Evolutionary conservation across 768 basidiomycete species (phyloP).

Genomic region (Boletus bicolor): DNA sequence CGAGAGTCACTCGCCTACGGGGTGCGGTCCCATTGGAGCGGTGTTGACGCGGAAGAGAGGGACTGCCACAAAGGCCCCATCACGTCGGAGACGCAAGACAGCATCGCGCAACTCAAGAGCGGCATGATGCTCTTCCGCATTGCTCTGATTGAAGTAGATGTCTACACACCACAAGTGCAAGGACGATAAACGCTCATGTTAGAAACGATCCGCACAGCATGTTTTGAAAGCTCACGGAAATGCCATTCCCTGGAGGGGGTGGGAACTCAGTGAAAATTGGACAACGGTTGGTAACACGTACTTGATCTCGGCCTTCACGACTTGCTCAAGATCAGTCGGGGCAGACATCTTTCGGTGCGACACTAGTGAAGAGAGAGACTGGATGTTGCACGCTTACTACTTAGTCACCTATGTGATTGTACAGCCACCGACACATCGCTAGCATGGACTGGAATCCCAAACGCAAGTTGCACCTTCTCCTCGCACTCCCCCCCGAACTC

Average conservation of each 20-base stretch:
- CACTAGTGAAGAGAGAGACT: too few species aligned
- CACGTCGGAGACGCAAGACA: conserved; percentile 63
- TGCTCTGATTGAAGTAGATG: conserved; percentile 76
- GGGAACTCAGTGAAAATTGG: not conserved
- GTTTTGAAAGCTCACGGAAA: conserved; percentile 51
- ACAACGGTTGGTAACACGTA: conserved; percentile 28
- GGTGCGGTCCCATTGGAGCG: conserved; percentile 71
- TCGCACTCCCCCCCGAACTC: conserved; percentile 20
- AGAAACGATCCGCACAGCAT: not conserved
- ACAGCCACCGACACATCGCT: not conserved
- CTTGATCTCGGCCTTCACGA: conserved; percentile 63
- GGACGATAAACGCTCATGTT: not conserved
- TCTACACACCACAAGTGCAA: conserved; percentile 39
- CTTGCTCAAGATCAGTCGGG: conserved; percentile 52
- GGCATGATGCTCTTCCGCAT: conserved; percentile 56
- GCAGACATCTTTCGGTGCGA: conserved; percentile 23
- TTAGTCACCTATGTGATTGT: not conserved
- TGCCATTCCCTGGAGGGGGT: conserved; percentile 63
- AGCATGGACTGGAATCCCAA: too few species aligned
- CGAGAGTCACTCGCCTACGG: conserved; percentile 50
- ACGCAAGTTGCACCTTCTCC: too few species aligned
- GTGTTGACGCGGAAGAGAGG: conserved; percentile 70
- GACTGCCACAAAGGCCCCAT: conserved; percentile 78
- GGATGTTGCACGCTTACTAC: too few species aligned
- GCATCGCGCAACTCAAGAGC: conserved; percentile 70